Conservation (phyloP, 176 grass and related monocot species). For the Aegilops speltoides region DNA sequence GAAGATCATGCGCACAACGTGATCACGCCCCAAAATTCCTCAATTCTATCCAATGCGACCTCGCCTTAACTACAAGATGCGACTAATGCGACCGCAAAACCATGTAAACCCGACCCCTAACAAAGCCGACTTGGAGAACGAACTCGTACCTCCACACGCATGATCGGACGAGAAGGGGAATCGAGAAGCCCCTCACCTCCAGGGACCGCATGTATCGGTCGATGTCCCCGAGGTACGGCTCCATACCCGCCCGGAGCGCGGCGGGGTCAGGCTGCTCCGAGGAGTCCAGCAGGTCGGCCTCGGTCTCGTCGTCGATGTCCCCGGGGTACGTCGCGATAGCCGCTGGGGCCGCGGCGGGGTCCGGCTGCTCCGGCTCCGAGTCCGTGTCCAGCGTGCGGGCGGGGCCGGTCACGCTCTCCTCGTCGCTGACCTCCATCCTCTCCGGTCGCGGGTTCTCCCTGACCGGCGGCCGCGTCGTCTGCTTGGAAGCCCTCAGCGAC, state of each 20-base stretch:
- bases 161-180: background rate
- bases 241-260: background rate
- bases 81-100: background rate
- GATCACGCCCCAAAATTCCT: background rate
- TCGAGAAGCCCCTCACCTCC: conserved; percentile 44
- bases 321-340: conserved; percentile 10
- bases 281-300: background rate
- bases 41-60: background rate
- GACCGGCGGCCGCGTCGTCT: conserved; percentile 28
- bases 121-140: background rate
- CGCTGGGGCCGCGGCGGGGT: background rate
- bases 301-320: background rate
- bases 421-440: background rate
- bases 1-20: background rate
- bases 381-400: background rate
- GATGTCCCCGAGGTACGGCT: conserved; percentile 14
- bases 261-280: background rate
- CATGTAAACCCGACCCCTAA: background rate
- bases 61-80: background rate
- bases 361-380: background rate
- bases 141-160: background rate
- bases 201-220: conserved; percentile 33
- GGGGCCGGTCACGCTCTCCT: background rate
- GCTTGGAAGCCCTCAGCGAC: conserved; percentile 1
- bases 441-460: background rate